A percentile compares a stretch with the other conserved stretches of the same genome.
Evolutionary conservation across 768 basidiomycete species (phyloP).

Genomic region (Chalciporus pseudorubinellus): DNA sequence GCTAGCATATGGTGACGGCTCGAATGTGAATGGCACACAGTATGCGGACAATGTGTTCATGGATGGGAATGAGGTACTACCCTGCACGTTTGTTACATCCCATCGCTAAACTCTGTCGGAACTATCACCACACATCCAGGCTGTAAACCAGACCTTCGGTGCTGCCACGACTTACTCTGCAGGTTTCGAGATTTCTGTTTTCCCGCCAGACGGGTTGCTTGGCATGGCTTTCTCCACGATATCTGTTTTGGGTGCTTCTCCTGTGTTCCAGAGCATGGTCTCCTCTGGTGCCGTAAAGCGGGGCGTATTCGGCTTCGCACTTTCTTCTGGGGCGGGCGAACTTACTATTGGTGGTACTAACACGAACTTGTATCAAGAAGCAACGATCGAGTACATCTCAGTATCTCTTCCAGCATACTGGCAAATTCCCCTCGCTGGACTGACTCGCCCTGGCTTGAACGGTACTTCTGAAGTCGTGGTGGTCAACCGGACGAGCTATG

Average conservation of each 20-base stretch:
- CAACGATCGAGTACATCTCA: conserved; percentile 36
- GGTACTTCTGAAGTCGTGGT: conserved; percentile 21
- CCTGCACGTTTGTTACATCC: conserved; percentile 11
- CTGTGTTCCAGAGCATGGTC: conserved; percentile 47
- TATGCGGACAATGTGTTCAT: conserved; percentile 45
- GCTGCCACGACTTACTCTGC: conserved; percentile 40
- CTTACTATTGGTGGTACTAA: conserved; percentile 58
- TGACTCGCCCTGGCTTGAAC: conserved; percentile 25
- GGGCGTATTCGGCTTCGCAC: conserved; percentile 48
- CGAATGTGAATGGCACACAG: conserved; percentile 35
- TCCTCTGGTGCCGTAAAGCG: conserved; percentile 32
- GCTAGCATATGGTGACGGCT: conserved; percentile 40
- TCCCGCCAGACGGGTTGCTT: conserved; percentile 40
- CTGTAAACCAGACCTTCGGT: conserved; percentile 41
- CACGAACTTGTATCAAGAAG: conserved; percentile 41
- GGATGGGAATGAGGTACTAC: conserved; percentile 33
- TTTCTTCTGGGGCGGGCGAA: conserved; percentile 44
- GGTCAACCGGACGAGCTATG: conserved; percentile 20
- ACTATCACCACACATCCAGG: conserved; percentile 19
- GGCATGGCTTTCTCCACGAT: conserved; percentile 43
- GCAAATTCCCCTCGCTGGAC: conserved; percentile 35
- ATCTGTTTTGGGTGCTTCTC: conserved; percentile 33
- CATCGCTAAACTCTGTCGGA: conserved; percentile 1
- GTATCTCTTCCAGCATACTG: conserved; percentile 36
- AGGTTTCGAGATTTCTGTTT: conserved; percentile 25